Evolutionary conservation across 495 filamentous ascomycete genomes (phyloP).

Genomic region (Daldinia loculata): DNA sequence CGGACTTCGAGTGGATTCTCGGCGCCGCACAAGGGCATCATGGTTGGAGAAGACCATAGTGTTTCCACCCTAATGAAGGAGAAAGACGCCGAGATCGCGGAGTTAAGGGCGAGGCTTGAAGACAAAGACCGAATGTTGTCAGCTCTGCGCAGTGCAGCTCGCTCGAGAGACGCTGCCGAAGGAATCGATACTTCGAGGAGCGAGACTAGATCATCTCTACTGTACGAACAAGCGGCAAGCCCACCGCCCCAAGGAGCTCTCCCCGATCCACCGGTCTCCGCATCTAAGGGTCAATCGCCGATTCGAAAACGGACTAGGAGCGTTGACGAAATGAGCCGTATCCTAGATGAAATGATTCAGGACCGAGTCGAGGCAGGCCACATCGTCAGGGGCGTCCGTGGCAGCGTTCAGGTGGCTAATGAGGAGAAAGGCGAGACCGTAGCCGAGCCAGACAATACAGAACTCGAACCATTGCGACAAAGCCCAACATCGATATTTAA

Average conservation of each 20-base stretch:
- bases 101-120: slow-evolving; percentile 86
- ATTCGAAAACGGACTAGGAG: slow-evolving; percentile 68
- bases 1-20: slow-evolving; percentile 77
- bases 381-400: slow-evolving; percentile 65
- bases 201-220: slow-evolving; percentile 57
- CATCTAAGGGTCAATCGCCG: slow-evolving; percentile 47
- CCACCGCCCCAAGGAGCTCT: slow-evolving; percentile 51
- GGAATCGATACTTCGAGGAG: slow-evolving; percentile 53
- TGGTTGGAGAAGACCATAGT: slow-evolving; percentile 73
- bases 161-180: slow-evolving; percentile 86
- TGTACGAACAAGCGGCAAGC: slow-evolving; percentile 46
- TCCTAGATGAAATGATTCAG: slow-evolving; percentile 95
- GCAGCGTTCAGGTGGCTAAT: slow-evolving; percentile 60
- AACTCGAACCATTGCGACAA: slow-evolving; percentile 49
- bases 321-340: slow-evolving; percentile 86
- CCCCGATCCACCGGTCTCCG: slow-evolving; percentile 47
- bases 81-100: slow-evolving; percentile 92
- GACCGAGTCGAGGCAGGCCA: slow-evolving; percentile 78
- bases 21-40: slow-evolving; percentile 62
- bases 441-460: slow-evolving; percentile 26
- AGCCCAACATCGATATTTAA: slow-evolving; percentile 40
- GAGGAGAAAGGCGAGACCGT: slow-evolving; percentile 44
- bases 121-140: slow-evolving; percentile 96
- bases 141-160: slow-evolving; percentile 84
- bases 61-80: slow-evolving; percentile 75